Evolutionary conservation across 768 basidiomycete species (phyloP), one percentile per base, ranked within the genome.

Genomic region (Boletus rubroflammeus): DNA sequence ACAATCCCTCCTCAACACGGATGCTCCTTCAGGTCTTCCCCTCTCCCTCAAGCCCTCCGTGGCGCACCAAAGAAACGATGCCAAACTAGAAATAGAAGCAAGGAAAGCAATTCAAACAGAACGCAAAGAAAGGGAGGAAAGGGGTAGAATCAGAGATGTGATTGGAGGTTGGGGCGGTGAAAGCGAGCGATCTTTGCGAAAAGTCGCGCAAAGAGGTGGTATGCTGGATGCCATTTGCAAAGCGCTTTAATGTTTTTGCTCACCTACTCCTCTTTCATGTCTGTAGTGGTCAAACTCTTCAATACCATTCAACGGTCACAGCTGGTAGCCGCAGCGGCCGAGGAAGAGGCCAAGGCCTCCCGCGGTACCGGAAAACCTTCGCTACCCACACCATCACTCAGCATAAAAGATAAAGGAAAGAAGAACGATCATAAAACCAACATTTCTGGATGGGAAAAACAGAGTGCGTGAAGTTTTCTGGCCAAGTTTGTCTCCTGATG

Each of bases 111-210:
- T 93, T 29, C 84, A 82, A 48, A 73, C 81, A 25, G 90, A 89
- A 63, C 83, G 77, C 69, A 88, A 84, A 66, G 87, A 85, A 57
- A 86, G 78, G 59, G 87, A 89, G 58, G 88, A 89, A 58, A 83
- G 76, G 57, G 81, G 82, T 13, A 74, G 82, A 53, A 78, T 88
- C 59, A 79, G 73, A 38, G 85, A 88, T 67, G 82, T 84, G 15
- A 91, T 89, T 66, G 90, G 85, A 53, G 93, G 92, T 39, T 97
- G 93, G 94, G 94, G 89, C 29, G 87, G 81, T 13, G 88, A 90
- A 70, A 82, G 81, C 71, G 92, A 86, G 75, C 81, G 81, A 70
- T 86, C 79, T 55, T 75, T 84, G 64, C 82, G 80, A 68, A 98
- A 88, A 77, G 91, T 81, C 70, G 96, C 86, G 59, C 97, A 86